Percentiles rank a stretch among this genome's conserved stretches.
phyloP scores from a whole-genome alignment of 768 basidiomycete genomes.

The Ramaria sp. region DNA sequence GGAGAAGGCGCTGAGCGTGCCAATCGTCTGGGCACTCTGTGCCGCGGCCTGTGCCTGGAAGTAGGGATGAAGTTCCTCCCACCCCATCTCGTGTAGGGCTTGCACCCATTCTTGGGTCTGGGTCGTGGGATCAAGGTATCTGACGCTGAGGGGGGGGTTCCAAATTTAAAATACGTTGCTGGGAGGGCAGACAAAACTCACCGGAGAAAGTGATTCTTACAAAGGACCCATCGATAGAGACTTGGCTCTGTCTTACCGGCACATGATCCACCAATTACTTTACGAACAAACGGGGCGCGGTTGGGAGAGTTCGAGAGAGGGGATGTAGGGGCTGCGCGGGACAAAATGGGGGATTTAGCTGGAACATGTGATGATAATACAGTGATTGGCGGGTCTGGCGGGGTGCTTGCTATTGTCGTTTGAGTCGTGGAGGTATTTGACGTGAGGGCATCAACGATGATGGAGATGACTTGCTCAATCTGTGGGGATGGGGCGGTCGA shows the following conservation, averaged over 20 bases:
- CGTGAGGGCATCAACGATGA: not conserved
- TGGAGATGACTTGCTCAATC: not conserved
- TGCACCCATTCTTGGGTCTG: not conserved
- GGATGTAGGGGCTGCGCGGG: not conserved
- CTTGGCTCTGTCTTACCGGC: too few relatives aligned
- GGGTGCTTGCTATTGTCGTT: not conserved
- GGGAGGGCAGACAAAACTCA: too few relatives aligned
- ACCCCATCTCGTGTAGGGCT: not conserved
- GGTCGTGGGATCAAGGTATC: not conserved
- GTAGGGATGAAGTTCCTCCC: slow-evolving; percentile 1
- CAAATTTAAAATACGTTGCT: too few relatives aligned
- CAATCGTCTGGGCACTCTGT: too few relatives aligned
- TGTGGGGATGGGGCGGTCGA: not conserved
- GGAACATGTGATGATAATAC: slow-evolving; percentile 1
- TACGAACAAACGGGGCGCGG: not conserved
- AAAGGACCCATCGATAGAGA: too few relatives aligned
- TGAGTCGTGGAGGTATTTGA: not conserved
- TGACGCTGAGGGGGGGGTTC: not conserved
- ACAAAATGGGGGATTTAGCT: not conserved
- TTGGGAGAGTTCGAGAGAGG: not conserved
- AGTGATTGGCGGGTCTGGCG: not conserved
- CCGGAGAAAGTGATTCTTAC: too few relatives aligned
- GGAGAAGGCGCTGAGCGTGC: not conserved
- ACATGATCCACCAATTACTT: too few relatives aligned
- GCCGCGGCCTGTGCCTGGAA: slow-evolving; percentile 1